Base-by-base conservation (phyloP, 2,329 filamentous ascomycete genomes). In the Cladophialophora immunda region DNA sequence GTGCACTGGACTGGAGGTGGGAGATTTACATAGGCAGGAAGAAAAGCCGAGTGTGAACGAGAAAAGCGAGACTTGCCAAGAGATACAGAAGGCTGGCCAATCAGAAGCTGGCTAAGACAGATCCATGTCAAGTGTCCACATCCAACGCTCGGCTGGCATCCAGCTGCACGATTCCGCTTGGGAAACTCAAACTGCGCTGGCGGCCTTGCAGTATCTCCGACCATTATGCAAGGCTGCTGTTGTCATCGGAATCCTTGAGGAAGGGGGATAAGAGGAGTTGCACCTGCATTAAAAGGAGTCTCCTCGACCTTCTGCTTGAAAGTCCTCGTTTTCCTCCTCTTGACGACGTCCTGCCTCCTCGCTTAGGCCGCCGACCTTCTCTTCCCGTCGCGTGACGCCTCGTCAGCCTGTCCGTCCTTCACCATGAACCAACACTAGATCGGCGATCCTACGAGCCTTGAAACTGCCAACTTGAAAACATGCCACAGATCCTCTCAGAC, bases 191-290 rank as follows among this genome's bases (percentile, higher is more conserved):
- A 22, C 45, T 50, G 45, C 36, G 30, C 30, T 52, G 58, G 58
- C 22, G 58, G 58, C 58, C 58, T 61, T 54, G 58, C 58, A 54
- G 45, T 47, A 60, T 65, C 63, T 59, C 52, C 60, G 64, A 65
- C 62, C 30, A 30, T 61, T 17, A 61, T 61, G 58, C 58, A 61
- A n/a, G 58, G 58, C 58, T 54, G 58, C 30, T 27, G 36, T 36
- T 32, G 30, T 61, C 58, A 61, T 61, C 58, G 6, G 17, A 50
- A 50, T 50, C 19, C 45, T 22, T 50, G 19, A 25, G 45, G n/a
- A 50, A 50, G 45, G 19, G 32, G 45, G 11, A 50, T 50, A 19
- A 22, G 41, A 45, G 2, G n/a, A 47, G 41, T 47, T 19, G 41
- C n/a, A 47, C 41, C 17, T 47, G 8, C 11, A 7, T 11, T 8